Conservation (phyloP, 106 monocot genomes). For the Amphibolis antarctica region DNA sequence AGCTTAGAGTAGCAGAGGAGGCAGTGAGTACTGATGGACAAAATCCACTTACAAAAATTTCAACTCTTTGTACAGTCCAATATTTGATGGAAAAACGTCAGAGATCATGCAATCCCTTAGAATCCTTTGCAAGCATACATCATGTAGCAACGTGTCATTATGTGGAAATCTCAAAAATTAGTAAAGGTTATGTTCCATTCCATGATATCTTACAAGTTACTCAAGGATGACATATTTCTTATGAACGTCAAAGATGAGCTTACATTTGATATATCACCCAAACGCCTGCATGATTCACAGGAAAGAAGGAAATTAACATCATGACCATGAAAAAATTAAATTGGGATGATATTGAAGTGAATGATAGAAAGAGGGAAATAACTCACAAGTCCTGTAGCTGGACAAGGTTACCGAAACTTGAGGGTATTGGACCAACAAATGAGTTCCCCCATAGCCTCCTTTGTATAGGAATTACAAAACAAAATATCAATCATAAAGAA, state of each 20-base stretch:
- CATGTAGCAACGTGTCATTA: not conserved
- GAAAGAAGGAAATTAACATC: not conserved
- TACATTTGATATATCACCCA: slow-evolving; percentile 8
- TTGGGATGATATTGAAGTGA: not conserved
- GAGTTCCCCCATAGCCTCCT: slow-evolving; percentile 20
- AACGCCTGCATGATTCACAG: slow-evolving; percentile 5
- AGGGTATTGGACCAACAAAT: slow-evolving; percentile 18
- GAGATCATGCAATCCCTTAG: slow-evolving; percentile 16
- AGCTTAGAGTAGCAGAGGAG: not conserved
- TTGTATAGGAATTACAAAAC: not conserved
- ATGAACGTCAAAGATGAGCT: slow-evolving; percentile 17
- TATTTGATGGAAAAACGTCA: slow-evolving; percentile 6
- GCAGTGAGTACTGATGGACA: not conserved
- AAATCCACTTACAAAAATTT: slow-evolving; percentile 37
- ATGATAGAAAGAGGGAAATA: not conserved
- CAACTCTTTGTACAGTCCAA: slow-evolving; percentile 1
- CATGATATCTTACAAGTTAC: slow-evolving; percentile 8
- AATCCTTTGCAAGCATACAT: slow-evolving; percentile 9
- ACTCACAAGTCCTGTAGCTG: slow-evolving; percentile 10
- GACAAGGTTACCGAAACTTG: slow-evolving; percentile 7
- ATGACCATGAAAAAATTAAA: not conserved
- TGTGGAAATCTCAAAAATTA: not conserved
- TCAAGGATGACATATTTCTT: slow-evolving; percentile 10
- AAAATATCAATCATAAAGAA: not conserved
- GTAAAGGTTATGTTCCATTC: not conserved